Evolutionary conservation across 768 basidiomycete species (phyloP).

Genomic region (Kwoniella sp.): DNA sequence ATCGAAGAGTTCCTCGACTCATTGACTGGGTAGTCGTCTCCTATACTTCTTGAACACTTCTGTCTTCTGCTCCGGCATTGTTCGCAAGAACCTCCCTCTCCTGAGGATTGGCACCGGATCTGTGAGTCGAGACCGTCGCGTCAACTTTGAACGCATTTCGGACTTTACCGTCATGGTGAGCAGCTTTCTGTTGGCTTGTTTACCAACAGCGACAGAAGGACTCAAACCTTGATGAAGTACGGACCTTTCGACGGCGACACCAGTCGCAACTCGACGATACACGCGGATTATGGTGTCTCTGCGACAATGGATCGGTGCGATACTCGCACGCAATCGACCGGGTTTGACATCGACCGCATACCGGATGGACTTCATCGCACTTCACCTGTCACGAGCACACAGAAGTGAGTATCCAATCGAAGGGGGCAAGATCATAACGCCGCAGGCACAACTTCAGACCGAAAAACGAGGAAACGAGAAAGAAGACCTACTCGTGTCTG

Average conservation of each 20-base stretch:
- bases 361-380: constrained; percentile 19
- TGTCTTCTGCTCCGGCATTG: neutral
- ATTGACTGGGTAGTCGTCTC: neutral
- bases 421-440: neutral
- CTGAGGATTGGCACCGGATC: neutral
- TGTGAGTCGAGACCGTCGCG: too few species aligned
- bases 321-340: constrained; percentile 9
- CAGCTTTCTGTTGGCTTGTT: neutral
- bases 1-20: neutral
- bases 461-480: neutral
- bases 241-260: constrained; percentile 16
- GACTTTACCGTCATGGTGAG: neutral
- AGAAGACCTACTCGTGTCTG: constrained; percentile 9
- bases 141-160: too few species aligned
- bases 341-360: constrained; percentile 11
- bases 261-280: constrained; percentile 2
- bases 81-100: neutral
- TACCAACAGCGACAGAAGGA: too few species aligned
- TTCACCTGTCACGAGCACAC: too few species aligned
- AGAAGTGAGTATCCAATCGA: too few species aligned
- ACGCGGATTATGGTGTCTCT: constrained; percentile 16
- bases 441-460: neutral
- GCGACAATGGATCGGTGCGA: neutral
- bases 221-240: neutral
- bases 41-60: neutral